Evolutionary conservation across 2,329 filamentous ascomycete species (phyloP), one percentile per base, ranked within the genome.

Genomic region (Colletotrichum filicis): DNA sequence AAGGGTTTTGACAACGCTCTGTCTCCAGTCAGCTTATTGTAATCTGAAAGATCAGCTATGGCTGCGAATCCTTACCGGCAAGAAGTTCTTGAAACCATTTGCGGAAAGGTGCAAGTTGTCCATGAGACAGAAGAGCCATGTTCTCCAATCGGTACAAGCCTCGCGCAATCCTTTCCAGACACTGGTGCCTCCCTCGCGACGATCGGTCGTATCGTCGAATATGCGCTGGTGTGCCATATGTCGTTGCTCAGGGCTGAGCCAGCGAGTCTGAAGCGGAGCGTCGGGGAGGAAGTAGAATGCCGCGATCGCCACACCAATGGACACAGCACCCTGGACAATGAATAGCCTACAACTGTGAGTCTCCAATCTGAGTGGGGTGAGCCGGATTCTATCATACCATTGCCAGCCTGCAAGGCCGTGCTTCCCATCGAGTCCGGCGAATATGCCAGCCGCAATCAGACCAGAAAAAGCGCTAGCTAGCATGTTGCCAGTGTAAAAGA

Each of bases 81-180:
- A 67, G 56, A 78, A 80, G 65, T 74, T 74, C 74, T 87, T 84
- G 77, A 86, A 85, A 0, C 83, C 83, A 55, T 86, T 86, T 22
- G 86, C 86, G 7, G 85, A 85, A 30, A 88, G 77, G 74, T 88
- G 86, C 71, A 87, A 82, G 76, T 88, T 87, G 65, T 86, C 84
- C 85, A 87, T 87, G 35, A 87, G 79, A 7, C 83, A 84, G 64
- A 88, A 85, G 12, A 88, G 78, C 82, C 86, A 88, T 3, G 86
- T 81, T 60, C 85, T 82, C 26, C 83, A 84, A 75, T 89, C 87
- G 9, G 76, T 79, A 4, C 80, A 78, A 11, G 86, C 86, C 61
- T 85, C 81, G 66, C 82, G 79, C 52, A 88, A 80, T 35, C 87
- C 87, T 16, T 80, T 78, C 77, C 76, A 83, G 3, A 82, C 83